Percentiles rank a stretch among this genome's conserved stretches.
Conservation (phyloP, 2,329 filamentous ascomycete genomes). For the Alternaria infectoria region DNA sequence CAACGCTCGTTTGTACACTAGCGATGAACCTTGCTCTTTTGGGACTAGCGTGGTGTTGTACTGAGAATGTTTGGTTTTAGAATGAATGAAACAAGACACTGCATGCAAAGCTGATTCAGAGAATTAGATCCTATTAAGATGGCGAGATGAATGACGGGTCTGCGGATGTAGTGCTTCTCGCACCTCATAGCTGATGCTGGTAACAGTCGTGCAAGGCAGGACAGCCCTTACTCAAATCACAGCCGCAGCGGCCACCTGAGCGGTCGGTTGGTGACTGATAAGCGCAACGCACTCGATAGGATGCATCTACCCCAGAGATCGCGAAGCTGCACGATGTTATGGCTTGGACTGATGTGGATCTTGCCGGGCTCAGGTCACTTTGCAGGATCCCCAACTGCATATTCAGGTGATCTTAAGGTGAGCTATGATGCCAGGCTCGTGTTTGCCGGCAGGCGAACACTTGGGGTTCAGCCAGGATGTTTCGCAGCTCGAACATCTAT, state of each 20-base stretch:
- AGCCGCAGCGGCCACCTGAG: neutral
- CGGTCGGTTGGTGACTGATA: neutral
- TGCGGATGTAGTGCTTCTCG: neutral
- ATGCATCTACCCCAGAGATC: neutral
- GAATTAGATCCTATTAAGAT: neutral
- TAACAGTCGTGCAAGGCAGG: neutral
- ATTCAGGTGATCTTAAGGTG: neutral
- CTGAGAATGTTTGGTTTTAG: neutral
- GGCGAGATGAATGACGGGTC: neutral
- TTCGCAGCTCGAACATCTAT: no score
- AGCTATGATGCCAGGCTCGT: neutral
- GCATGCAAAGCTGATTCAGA: neutral
- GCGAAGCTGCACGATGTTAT: neutral
- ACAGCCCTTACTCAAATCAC: neutral
- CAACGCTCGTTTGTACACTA: neutral
- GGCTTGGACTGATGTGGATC: neutral
- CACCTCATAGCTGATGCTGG: neutral
- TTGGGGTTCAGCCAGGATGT: neutral
- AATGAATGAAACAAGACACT: neutral
- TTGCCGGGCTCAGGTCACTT: neutral
- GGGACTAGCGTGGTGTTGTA: neutral
- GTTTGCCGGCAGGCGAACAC: neutral
- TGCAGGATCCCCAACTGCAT: neutral
- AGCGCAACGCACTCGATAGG: conserved; percentile 3
- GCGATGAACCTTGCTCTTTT: neutral